phyloP scores from a whole-genome alignment of 768 basidiomycete genomes.

The Kwoniella sp. region DNA sequence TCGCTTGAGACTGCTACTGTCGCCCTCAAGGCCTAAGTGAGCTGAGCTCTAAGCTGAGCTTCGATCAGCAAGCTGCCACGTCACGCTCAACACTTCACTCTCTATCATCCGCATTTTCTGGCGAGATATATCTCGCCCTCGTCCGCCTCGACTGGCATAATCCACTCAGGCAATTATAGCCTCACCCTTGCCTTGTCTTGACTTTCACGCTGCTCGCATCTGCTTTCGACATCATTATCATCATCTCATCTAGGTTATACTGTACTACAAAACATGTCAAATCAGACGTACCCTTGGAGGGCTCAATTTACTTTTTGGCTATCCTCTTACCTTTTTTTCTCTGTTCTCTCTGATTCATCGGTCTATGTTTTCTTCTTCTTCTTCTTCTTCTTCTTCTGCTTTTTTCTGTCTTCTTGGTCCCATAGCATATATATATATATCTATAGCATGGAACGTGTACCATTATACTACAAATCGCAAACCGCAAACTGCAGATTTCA shows the following conservation, averaged over 20 bases:
- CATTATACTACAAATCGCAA: background rate
- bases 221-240: constrained; percentile 2
- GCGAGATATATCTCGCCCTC: background rate
- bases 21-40: constrained; percentile 39
- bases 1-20: constrained; percentile 32
- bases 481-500: too few relatives aligned
- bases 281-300: constrained; percentile 14
- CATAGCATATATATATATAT: constrained; percentile 1
- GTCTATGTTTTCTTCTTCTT: background rate
- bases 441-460: constrained; percentile 1
- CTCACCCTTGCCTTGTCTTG: too few relatives aligned
- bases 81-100: background rate
- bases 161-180: too few relatives aligned
- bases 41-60: too few relatives aligned
- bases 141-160: too few relatives aligned
- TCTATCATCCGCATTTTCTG: too few relatives aligned
- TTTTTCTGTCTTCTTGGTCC: constrained; percentile 1
- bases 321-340: background rate
- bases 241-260: background rate
- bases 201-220: too few relatives aligned
- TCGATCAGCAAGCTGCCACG: too few relatives aligned
- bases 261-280: constrained; percentile 6
- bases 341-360: background rate
- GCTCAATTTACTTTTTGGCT: background rate
- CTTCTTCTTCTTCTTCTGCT: background rate